Evolutionary conservation across 768 basidiomycete genomes (phyloP).

Genomic region (Asterophora parasitica): DNA sequence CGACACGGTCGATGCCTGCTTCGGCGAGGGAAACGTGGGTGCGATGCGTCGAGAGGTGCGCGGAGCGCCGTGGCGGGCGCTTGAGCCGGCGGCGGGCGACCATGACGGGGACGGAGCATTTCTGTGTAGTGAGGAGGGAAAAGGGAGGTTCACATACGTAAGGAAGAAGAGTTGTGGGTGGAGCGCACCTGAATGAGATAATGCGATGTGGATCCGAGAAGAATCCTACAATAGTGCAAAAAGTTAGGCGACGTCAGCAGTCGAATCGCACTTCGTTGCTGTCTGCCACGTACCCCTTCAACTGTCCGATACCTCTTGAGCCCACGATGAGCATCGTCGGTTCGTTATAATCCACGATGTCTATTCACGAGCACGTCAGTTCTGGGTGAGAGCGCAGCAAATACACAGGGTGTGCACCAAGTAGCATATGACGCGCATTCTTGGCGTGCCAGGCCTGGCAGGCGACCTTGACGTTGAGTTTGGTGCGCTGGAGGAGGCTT

Average conservation of each 20-base stretch:
- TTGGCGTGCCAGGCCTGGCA: conserved; percentile 99
- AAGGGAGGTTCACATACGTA: neutral
- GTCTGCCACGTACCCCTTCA: conserved; percentile 68
- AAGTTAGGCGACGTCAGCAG: neutral
- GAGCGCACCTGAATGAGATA: conserved; percentile 75
- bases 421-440: conserved; percentile 83
- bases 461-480: conserved; percentile 76
- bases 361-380: conserved; percentile 25
- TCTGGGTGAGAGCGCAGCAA: neutral
- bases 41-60: conserved; percentile 78
- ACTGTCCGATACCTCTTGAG: conserved; percentile 81
- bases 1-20: conserved; percentile 84
- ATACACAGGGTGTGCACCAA: conserved; percentile 41
- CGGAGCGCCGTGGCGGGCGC: conserved; percentile 75
- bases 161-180: neutral
- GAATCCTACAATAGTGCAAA: conserved; percentile 51
- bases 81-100: conserved; percentile 86
- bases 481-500: conserved; percentile 84
- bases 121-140: conserved; percentile 46
- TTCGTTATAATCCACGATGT: conserved; percentile 82
- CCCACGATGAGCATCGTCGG: conserved; percentile 94
- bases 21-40: conserved; percentile 82
- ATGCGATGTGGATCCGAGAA: conserved; percentile 92
- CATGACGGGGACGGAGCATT: conserved; percentile 96
- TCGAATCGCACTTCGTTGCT: neutral